Percentiles rank a stretch among this genome's conserved stretches.
Evolutionary conservation across 805 yeast species (phyloP).

Genomic region (Cyberlindnera bimundalis): DNA sequence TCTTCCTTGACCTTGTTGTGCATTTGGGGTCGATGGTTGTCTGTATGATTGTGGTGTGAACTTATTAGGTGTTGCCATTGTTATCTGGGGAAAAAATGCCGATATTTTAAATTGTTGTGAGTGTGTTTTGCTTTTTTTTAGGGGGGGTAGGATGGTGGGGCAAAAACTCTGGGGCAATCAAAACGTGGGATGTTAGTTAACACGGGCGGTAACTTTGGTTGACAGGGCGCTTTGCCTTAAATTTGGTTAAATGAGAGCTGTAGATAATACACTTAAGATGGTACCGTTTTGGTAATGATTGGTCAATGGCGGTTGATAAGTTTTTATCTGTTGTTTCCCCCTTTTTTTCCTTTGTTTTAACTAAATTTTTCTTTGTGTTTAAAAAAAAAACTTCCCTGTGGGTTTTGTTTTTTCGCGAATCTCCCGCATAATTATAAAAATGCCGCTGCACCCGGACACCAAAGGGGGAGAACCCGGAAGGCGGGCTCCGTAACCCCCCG

Average conservation of each 20-base stretch:
- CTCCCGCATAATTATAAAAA: too few relatives aligned
- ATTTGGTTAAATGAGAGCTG: neutral
- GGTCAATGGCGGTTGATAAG: too few relatives aligned
- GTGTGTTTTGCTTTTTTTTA: neutral
- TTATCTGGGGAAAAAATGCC: too few relatives aligned
- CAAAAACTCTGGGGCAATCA: constrained; percentile 7
- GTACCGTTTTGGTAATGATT: neutral
- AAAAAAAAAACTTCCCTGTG: too few relatives aligned
- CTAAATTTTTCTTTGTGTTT: neutral
- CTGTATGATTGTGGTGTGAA: constrained; percentile 36
- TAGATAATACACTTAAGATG: neutral
- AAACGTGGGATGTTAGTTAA: constrained; percentile 2
- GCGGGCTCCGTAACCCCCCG: too few relatives aligned
- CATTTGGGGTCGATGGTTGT: constrained; percentile 23
- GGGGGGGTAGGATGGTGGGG: constrained; percentile 2
- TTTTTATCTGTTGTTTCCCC: too few relatives aligned
- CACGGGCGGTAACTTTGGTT: neutral
- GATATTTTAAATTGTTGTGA: too few relatives aligned
- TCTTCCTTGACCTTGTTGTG: constrained; percentile 30
- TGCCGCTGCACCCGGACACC: neutral
- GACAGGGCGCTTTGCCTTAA: neutral
- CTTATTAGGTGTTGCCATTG: constrained; percentile 25
- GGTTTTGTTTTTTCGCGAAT: too few relatives aligned
- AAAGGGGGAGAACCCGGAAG: too few relatives aligned
- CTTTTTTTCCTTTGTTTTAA: neutral